Base-by-base conservation (phyloP, 139 green algal species). In the Tetradesmus lagerheimii region DNA sequence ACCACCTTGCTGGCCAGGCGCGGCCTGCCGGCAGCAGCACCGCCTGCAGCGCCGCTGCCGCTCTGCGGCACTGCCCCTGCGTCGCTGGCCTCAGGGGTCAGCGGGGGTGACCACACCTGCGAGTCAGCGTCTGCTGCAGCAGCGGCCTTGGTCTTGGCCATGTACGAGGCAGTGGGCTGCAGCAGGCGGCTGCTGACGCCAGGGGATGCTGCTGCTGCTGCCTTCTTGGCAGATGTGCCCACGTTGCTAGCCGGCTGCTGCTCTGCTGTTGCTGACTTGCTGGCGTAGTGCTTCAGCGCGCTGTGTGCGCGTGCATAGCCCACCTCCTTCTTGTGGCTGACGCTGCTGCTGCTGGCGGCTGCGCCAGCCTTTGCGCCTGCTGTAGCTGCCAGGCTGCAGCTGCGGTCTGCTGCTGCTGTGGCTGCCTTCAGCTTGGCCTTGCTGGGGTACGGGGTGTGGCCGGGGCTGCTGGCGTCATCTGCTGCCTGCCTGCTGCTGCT, bases 1-100 rank as follows among this genome's bases (percentile, higher is more conserved):
- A 88, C 83, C 64, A 88, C 64, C 83, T 88, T 88, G 83, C 83
- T 88, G 64, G 83, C 83, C 62, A 88, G 83, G 31, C 83, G 35
- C 41, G 80, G 80, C 80, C 37, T 86, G 47, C 45, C 47, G 34
- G 25, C 64, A 15, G 18, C 81, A 77, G 50, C 81, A 38, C 43
- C 18, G 45, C 45, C 80, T 45, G 81, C 81, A 86, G 43, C 35
- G 1, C 2, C 34, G 75, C 66, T 38, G 67, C 67, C 67, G 11
- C 67, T 3, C 31, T 78, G 67, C 0, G 67, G 25, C 9, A 41
- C 67, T 78, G 67, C 67, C n/a, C n/a, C n/a, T 27, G 67, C 67
- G n/a, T 78, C n/a, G n/a, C n/a, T 78, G 67, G 31, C 67, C n/a
- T 78, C n/a, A 37, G 67, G 31, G 4, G n/a, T 38, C 5, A 39